Base-by-base conservation (phyloP, 2,329 filamentous ascomycete genomes). In the Colletotrichum sp. region DNA sequence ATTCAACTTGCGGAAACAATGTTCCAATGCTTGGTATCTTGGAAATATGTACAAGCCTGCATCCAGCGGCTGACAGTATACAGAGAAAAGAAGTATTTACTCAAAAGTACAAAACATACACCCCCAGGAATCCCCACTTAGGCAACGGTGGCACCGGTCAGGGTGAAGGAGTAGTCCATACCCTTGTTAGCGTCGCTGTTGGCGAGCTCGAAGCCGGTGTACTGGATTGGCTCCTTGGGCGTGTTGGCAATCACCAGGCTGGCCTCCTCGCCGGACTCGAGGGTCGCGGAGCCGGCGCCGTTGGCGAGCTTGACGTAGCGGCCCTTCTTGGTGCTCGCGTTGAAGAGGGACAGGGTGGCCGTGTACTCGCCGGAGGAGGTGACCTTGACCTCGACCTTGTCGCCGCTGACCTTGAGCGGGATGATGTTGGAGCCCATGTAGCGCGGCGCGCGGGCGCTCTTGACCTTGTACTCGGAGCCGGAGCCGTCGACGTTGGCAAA, bases 401-500 rank as follows among this genome's bases (percentile, higher is more conserved):
- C 77, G 0, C 83, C 82, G 0, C 82, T 81, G 1, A 79, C 82
- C 14, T 83, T 84, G 12, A 89, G 81, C 1, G 87, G 87, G 56
- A 87, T 84, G 76, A 89, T 89, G 79, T 86, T 89, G 66, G 87
- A 84, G 1, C 88, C 88, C 86, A 89, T 87, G 79, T 89, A 89
- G 30, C 82, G 81, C 24, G 88, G 88, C 18, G 81, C 80, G 4
- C 87, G 82, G 14, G 82, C 83, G 0, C 83, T 58, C 72, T 86
- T 87, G 75, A 87, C 86, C n/a, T 79, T 84, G 78, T 87, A 89
- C 5, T 80, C 80, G 26, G 72, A 80, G 5, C 83, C 82, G 9
- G 76, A 69, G 4, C 81, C 76, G 70, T 88, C 85, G 13, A 89
- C 80, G 76, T 86, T 87, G 69, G 83, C 82, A 52, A 86, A 88